Evolutionary conservation across 225 moss, liverwort and hornwort genomes (phyloP), one percentile per base, ranked within the genome.

Genomic region (Pseudoscleropodium purum): DNA sequence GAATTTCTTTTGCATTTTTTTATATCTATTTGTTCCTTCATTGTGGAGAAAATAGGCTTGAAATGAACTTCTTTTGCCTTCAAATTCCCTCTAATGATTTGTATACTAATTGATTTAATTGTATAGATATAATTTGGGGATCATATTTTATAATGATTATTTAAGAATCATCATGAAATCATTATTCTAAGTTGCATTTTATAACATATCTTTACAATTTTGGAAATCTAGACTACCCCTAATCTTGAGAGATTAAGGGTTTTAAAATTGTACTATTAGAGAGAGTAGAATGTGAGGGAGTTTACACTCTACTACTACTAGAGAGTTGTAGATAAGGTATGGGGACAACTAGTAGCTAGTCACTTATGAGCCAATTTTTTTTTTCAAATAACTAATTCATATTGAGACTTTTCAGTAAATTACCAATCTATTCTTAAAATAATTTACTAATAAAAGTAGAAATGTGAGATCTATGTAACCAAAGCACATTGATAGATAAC

Each of bases 221-320:
- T 47, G 1, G 1, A 75, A 75, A 74, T 30, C 0, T 74, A 0
- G 0, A 6, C 4, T 75, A 31, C 3, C 1, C 3, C 6, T 31
- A 2, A 2, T 47, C 7, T 4, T 20, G 33, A 7, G 7, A 8
- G 3, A 0, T 45, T 4, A 30, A 18, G 18, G 0, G 0, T 5
- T 23, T 1, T 9, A 14, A 33, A 23, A 14, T 8, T 36, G 8
- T 23, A 5, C 23, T 36, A 77, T 6, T 30, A 18, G 18, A 30
- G 3, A 11, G 1, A 77, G 6, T 36, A 54, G 24, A 54, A 54
- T 52, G 14, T 15, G 2, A 54, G 7, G 7, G 6, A 77, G 2
- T 52, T 75, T 7, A 75, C 33, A 75, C 51, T 51, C 49, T 2
- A 51, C 36, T 36, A 23, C 15, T 8, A 30, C 4, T 74, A 45